Base-by-base conservation (phyloP, 345 rosid species). In the Pseudoturritis turrita region DNA sequence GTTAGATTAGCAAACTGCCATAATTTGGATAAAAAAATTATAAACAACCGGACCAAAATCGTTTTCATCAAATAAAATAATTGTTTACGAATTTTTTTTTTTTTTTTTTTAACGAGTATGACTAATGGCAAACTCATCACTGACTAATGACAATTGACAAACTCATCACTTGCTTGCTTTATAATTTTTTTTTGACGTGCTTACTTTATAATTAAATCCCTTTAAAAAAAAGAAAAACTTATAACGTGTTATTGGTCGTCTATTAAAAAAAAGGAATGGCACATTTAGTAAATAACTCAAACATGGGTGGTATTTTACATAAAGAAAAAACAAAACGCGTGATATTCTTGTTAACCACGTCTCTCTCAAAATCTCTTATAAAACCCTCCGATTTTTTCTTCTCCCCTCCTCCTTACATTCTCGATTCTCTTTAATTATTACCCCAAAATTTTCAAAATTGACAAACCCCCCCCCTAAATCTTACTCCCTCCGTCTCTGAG, bases 381-480 rank as follows among this genome's bases (percentile, higher is more conserved):
- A 71, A 59, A 26, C 60, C 56, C 60, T 71, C 43, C 31, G 18
- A 15, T 4, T 12, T 1, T 50, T 25, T 50, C 51, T 60, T 39
- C 60, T 39, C 67, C 52, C 43, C 65, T 59, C 41, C 56, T 56
- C 75, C 47, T n/a, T 63, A 62, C 26, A 39, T 71, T 40, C 76
- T 62, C 62, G 14, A 57, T 23, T 25, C 51, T 49, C 58, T 37
- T 49, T 43, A 35, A 8, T 70, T 59, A 1, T 29, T 9, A 10
- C 2, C 37, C 37, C 3, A 59, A 43, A 37, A 49, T 23, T 70
- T 18, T 70, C 40, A 49, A 3, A n/a, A 14, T 35, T 8, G 4
- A 12, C 5, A 41, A 61, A 4, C 36, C 36, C 36, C 36, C 37
- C 37, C 36, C 36, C 37, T 11, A 33, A 33, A 33, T 33, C 37